Evolutionary conservation across 495 filamentous ascomycete species (phyloP), one percentile per base, ranked within the genome.

Genomic region (Mytilinidion resinicola): DNA sequence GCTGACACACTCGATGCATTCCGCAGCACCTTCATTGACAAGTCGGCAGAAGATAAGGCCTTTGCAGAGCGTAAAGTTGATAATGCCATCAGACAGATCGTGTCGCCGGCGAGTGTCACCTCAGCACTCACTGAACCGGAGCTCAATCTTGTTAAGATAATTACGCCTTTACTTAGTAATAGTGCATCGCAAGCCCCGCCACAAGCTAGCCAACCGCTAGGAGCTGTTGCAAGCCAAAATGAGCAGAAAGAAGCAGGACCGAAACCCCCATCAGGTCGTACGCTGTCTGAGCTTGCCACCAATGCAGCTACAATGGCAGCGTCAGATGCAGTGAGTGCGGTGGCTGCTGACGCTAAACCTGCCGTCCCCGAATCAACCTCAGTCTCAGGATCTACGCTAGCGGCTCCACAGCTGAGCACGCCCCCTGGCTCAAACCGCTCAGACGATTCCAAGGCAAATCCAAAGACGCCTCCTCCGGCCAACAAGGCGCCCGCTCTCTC

Each of bases 1-100:
- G 57, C 59, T 17, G 8, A 25, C 11, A 59, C 59, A 43, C 56
- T 66, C 10, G 63, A 62, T n/a, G 59, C 63, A 0, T 65, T 65
- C 55, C 54, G 63, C 4, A 33, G 30, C 11, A 46, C 43, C n/a
- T 65, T 53, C 44, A 37, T 65, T 15, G 41, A 41, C 14, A 42
- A 39, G n/a, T 49, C 39, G 12, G 15, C 56, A 9, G 42, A 51
- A 10, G 19, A 41, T 33, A 44, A 46, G 33, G 33, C 56, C 0
- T 47, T 33, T 1, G 42, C 35, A 35, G 49, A 44, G 10, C n/a
- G 17, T 9, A 59, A 51, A 14, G 54, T 66, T 0, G 59, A 66
- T 53, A 62, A 58, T 33, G 59, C 63, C 11, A 59, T 62, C 33
- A 44, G 48, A 43, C 59, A 55, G 9, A 34, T 56, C 19, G 36